Percentiles rank a stretch among this genome's conserved stretches.
These are phyloP conservation scores for Gynandropsis gynandra DNA, from an alignment of 345 rosid genomes.

Conservation along the genomic window DNA sequence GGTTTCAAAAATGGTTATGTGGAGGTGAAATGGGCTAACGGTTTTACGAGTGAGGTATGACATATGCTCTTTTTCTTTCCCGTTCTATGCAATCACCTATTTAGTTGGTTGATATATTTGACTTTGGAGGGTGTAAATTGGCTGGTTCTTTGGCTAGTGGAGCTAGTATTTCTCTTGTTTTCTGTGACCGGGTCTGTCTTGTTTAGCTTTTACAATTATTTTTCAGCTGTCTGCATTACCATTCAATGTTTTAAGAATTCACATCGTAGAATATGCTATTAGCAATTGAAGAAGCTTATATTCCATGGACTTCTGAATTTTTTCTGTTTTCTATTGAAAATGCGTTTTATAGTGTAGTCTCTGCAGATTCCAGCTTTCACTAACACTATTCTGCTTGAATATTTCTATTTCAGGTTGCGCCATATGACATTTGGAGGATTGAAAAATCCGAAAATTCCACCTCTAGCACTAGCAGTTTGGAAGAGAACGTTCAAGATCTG, in stretches of 20 bases:
- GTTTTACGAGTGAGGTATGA: constrained; percentile 53
- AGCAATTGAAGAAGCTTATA: neutral
- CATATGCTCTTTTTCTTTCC: constrained; percentile 12
- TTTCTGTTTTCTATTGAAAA: too few species aligned
- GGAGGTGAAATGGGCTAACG: constrained; percentile 81
- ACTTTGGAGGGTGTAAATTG: neutral
- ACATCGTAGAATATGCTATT: neutral
- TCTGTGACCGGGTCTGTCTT: too few species aligned
- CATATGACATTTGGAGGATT: constrained; percentile 56
- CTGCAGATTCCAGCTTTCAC: too few species aligned
- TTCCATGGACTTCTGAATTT: too few species aligned
- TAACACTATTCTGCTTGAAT: neutral
- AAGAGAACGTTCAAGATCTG: constrained; percentile 38
- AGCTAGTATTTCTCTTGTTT: too few species aligned
- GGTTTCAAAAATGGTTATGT: constrained; percentile 67
- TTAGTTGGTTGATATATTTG: too few species aligned
- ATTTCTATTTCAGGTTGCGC: constrained; percentile 57
- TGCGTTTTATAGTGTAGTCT: too few species aligned
- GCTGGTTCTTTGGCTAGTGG: neutral
- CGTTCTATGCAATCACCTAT: constrained; percentile 3
- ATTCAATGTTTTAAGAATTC: neutral
- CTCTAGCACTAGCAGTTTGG: constrained; percentile 28
- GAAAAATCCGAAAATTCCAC: constrained; percentile 52
- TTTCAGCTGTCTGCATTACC: too few species aligned
- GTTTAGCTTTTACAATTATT: too few species aligned